These are phyloP conservation scores for Elsinoe necatrix DNA, from an alignment of 2,329 filamentous ascomycete species.

Conservation along the genomic window DNA sequence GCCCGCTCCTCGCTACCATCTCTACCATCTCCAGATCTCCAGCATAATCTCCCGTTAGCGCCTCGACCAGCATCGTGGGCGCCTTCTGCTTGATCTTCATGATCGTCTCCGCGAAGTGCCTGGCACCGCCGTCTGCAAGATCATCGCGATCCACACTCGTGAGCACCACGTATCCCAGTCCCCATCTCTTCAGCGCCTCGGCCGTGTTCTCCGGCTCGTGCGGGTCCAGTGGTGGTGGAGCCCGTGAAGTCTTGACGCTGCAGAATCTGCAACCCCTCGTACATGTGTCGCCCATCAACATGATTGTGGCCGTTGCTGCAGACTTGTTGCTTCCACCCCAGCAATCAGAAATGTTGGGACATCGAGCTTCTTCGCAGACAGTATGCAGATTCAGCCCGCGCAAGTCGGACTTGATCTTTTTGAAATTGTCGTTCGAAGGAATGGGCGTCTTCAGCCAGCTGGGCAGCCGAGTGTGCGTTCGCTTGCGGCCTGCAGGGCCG, in stretches of 20 bases:
- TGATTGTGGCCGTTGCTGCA: slow-evolving; percentile 92
- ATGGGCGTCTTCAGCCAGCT: slow-evolving; percentile 96
- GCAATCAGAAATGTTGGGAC: slow-evolving; percentile 95
- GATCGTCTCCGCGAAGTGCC: slow-evolving; percentile 89
- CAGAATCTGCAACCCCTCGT: slow-evolving; percentile 95
- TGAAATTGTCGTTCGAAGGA: slow-evolving; percentile 76
- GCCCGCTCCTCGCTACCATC: slow-evolving; percentile 73
- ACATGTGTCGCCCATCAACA: slow-evolving; percentile 98
- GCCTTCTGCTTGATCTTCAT: slow-evolving; percentile 74
- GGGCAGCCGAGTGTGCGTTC: slow-evolving; percentile 66
- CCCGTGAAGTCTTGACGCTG: slow-evolving; percentile 80
- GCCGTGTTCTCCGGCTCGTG: slow-evolving; percentile 97
- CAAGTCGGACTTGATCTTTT: slow-evolving; percentile 89
- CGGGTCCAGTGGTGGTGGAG: slow-evolving; percentile 72
- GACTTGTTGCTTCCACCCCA: slow-evolving; percentile 88
- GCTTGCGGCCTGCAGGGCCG: slow-evolving; percentile 54
- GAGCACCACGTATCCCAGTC: slow-evolving; percentile 88
- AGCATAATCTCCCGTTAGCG: slow-evolving; percentile 76
- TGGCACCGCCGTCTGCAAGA: slow-evolving; percentile 75
- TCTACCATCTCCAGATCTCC: slow-evolving; percentile 82
- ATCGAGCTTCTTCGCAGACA: slow-evolving; percentile 94
- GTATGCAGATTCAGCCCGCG: slow-evolving; percentile 85
- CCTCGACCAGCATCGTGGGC: slow-evolving; percentile 69
- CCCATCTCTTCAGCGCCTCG: slow-evolving; percentile 87
- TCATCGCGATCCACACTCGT: slow-evolving; percentile 94